Conservation (phyloP, 2,329 filamentous ascomycete genomes). For the Paraconiothyrium brasiliense region DNA sequence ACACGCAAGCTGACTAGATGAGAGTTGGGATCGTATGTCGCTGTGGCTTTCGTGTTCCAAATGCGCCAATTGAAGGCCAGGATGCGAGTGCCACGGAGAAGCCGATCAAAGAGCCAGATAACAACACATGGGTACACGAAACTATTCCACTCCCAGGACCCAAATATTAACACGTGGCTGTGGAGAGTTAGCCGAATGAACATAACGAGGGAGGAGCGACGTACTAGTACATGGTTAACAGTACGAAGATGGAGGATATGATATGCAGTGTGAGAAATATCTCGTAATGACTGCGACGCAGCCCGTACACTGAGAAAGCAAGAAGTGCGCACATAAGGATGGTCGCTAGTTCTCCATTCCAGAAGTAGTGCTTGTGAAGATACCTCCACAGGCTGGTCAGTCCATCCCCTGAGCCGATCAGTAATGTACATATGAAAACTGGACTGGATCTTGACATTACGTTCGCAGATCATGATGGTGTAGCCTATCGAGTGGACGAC, state of each 20-base stretch:
- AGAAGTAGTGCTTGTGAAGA: constrained; percentile 60
- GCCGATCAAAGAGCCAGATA: constrained; percentile 62
- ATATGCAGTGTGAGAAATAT: constrained; percentile 57
- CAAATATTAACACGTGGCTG: constrained; percentile 64
- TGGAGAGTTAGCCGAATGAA: not conserved
- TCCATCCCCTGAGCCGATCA: constrained; percentile 34
- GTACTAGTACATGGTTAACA: constrained; percentile 63
- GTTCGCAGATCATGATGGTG: constrained; percentile 55
- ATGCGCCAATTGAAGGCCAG: constrained; percentile 55
- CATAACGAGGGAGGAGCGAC: constrained; percentile 39
- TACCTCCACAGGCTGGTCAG: constrained; percentile 50
- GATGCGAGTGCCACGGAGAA: constrained; percentile 57
- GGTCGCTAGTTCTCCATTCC: constrained; percentile 57
- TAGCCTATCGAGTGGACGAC: constrained; percentile 71
- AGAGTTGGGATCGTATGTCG: constrained; percentile 55
- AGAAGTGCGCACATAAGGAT: constrained; percentile 57
- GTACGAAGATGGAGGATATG: constrained; percentile 51
- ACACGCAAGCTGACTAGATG: constrained; percentile 61
- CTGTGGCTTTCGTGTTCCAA: constrained; percentile 49
- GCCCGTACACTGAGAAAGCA: constrained; percentile 60
- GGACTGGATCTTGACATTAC: constrained; percentile 21
- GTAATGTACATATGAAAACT: not conserved
- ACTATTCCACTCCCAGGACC: constrained; percentile 56
- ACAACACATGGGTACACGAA: constrained; percentile 61
- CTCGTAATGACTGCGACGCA: constrained; percentile 61